Base-by-base conservation (phyloP, 495 filamentous ascomycete species). In the Apiosordaria backusii region DNA sequence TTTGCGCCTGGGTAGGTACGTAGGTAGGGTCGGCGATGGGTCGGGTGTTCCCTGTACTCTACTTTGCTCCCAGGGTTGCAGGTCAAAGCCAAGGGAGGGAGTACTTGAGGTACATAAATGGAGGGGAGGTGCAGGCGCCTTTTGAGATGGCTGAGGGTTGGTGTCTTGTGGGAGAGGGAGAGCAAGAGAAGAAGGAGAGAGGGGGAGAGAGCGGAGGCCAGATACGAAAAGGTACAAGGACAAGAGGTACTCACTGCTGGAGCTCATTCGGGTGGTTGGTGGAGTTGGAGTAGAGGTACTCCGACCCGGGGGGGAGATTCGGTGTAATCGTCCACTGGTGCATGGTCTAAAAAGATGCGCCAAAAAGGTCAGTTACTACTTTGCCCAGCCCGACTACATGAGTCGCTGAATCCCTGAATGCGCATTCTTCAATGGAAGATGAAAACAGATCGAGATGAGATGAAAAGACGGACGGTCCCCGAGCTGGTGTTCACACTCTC, bases 321-420 rank as follows among this genome's bases (percentile, higher is more conserved):
- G 81, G 77, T 67, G 78, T 65, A 72, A 83, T 79, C 73, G 80
- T 81, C 81, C 80, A 83, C 76, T 82, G 77, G 77, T 83, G 78
- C 81, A 83, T 83, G 74, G 69, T 80, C 79, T 81, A 67, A 63
- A 74, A 71, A 68, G 61, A 65, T 58, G 61, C 50, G 62, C 35
- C 52, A 65, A 63, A 73, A 65, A 59, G 58, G 65, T 74, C 61
- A 74, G 72, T 70, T 35, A 62, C 23, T 62, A 54, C 25, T 62
- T 40, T 63, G 13, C 19, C 52, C 52, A 55, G 19, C n/a, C 25
- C n/a, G 54, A 54, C 61, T 61, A 61, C 21, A 61, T 27, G 59
- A 61, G 26, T 61, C 50, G 53, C 55, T 22, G 21, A 23, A 24
- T 59, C 27, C 27, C 27, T 29, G 27, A 7, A 29, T 29, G 27